These are phyloP conservation scores for Urochloa ruziziensis DNA, from an alignment of 176 grass and related monocot species.

Conservation along the genomic window DNA sequence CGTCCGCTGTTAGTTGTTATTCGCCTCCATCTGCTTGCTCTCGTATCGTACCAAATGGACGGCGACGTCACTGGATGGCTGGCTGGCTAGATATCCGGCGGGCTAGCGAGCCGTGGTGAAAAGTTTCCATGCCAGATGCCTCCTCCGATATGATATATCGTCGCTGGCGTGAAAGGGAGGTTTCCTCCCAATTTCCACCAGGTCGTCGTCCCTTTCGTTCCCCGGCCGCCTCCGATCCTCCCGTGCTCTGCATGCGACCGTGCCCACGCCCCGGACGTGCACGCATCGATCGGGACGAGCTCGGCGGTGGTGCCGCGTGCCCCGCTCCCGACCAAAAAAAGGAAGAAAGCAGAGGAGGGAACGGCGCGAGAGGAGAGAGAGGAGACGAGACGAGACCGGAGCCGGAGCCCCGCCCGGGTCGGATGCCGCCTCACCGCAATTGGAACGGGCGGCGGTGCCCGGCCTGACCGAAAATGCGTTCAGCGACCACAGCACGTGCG, in stretches of 20 bases:
- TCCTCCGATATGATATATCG: not conserved
- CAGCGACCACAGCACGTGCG: too few species aligned
- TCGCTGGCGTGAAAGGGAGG: not conserved
- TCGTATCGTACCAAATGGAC: not conserved
- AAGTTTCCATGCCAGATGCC: not conserved
- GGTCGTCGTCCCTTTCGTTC: not conserved
- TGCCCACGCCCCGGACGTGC: too few species aligned
- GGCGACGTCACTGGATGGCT: not conserved
- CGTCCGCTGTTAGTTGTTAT: not conserved
- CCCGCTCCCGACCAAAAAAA: too few species aligned
- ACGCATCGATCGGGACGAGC: not conserved
- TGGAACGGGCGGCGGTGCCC: not conserved
- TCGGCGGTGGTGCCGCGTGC: not conserved
- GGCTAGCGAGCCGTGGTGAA: not conserved
- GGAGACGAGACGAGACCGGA: not conserved
- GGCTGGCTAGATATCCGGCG: not conserved
- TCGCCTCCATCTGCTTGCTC: not conserved
- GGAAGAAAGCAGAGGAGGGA: not conserved
- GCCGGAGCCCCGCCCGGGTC: not conserved
- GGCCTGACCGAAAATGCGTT: not conserved
- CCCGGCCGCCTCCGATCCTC: not conserved
- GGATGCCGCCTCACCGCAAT: not conserved
- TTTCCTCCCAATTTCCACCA: conserved; percentile 14
- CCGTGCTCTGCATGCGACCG: not conserved
- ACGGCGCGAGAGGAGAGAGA: not conserved